Evolutionary conservation across 106 monocot genomes (phyloP), one percentile per base, ranked within the genome.

Genomic region (Dactylorhiza incarnata): DNA sequence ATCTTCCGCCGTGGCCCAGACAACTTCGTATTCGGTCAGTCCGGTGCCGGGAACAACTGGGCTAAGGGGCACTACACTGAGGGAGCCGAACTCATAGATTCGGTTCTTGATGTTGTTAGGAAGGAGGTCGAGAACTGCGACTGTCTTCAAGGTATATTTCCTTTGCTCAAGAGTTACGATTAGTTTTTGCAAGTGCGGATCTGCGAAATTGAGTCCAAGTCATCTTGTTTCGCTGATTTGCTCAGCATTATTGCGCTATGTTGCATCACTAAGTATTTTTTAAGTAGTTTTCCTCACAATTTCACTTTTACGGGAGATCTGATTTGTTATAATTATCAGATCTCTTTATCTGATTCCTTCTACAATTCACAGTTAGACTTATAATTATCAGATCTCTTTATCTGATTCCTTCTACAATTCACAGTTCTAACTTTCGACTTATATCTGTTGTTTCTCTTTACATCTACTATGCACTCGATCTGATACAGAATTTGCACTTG

Each of bases 81-180:
- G 62, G 62, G 62, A 8, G 62, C 62, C 10, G 62, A 62, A 22
- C 62, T 62, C n/a, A 62, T 62, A 2, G 62, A 62, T 62, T 62
- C 25, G 24, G 62, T 62, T 7, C 62, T 62, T 25, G 62, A 62
- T 62, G 62, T 62, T 9, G 62, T 62, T 19, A 62, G 62, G 62
- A 62, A 62, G 62, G 62, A 62, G 62, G 62, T 22, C 10, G 62
- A 62, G 62, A 62, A 62, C 62, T 62, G 62, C n/a, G 62, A 62
- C 62, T 62, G 62, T 25, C 62, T 62, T 62, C 62, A 62, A 25
- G 62, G 62, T 62, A 62, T 25, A 9, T 2, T 62, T 62, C 23
- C 62, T 62, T 23, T 62, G 62, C 9, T 62, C 62, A 62, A 62
- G 0, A 23, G 6, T 25, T 22, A 62, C 23, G n/a, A 0, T 61